Evolutionary conservation across 1,284 basidiomycete species (phyloP), one percentile per base, ranked within the genome.

Genomic region (Puccinia hordei): DNA sequence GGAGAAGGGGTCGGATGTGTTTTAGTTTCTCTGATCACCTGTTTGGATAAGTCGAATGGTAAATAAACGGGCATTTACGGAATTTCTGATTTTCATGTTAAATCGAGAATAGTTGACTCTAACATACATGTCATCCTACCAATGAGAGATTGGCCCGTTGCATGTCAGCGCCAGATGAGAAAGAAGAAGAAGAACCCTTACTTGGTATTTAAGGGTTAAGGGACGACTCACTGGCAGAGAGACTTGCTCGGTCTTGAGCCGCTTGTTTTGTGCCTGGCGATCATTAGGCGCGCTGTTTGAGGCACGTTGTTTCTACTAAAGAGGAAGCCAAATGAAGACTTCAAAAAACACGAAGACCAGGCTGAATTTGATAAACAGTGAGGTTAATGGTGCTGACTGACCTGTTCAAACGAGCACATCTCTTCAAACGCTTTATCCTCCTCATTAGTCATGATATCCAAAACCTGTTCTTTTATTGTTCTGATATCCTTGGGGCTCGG

Each of bases 81-180:
- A 68, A 46, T 77, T 77, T 44, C 75, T 63, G 66, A 77, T 66
- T 44, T 77, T 77, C 27, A 77, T 77, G 53, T 77, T 63, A 24
- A 77, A 77, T 69, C 51, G 61, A 19, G 49, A 49, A 57, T 77
- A 77, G 24, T 77, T 77, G 38, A 77, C 65, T 33, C 75, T 2
- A n/a, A 77, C 38, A 41, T n/a, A 59, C 75, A 77, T 77, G 33
- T 66, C 61, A 69, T 77, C 75, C 75, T 77, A 44, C 30, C 27
- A 74, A 61, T 3, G 41, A 73, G 35, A 63, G 2, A 53, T 38
- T n/a, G 3, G 63, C 41, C 19, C 6, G 15, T 9, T 19, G 55
- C 3, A 4, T 27, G 59, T 63, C 33, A 63, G 22, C 27, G 5
- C n/a, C 17, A 19, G 35, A 24, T 53, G 2, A 53, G 53, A 12